phyloP scores from a whole-genome alignment of 2,329 filamentous ascomycete genomes.

The Corinectria fuckeliana region DNA sequence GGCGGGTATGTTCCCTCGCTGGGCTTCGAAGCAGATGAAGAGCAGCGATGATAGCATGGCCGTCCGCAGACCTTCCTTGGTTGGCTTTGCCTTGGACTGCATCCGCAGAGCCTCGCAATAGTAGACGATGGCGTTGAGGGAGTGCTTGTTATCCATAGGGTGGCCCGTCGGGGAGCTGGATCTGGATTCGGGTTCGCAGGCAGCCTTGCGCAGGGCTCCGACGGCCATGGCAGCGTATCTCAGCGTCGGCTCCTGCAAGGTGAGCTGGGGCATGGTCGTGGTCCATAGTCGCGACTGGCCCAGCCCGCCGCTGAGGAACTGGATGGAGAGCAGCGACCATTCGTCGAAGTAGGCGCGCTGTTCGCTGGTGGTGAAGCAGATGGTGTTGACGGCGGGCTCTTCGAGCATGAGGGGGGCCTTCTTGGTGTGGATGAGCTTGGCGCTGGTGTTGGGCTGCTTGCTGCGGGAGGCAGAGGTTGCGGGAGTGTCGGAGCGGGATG shows the following conservation, averaged over 20 bases:
- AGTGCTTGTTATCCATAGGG: slow-evolving; percentile 44
- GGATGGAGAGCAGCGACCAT: slow-evolving; percentile 45
- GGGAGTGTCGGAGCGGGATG: slow-evolving; percentile 9
- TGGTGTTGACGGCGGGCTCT: slow-evolving; percentile 44
- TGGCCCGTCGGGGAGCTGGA: slow-evolving; percentile 24
- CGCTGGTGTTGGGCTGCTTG: slow-evolving; percentile 27
- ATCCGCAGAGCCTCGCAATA: slow-evolving; percentile 51
- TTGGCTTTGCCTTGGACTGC: slow-evolving; percentile 46
- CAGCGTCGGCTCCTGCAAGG: slow-evolving; percentile 45
- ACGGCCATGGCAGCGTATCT: slow-evolving; percentile 50
- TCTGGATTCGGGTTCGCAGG: slow-evolving; percentile 36
- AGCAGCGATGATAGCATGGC: slow-evolving; percentile 48
- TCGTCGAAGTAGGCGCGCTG: slow-evolving; percentile 48
- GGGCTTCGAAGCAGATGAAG: slow-evolving; percentile 51
- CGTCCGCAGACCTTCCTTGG: slow-evolving; percentile 46
- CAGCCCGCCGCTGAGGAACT: slow-evolving; percentile 46
- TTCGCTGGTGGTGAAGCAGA: slow-evolving; percentile 44
- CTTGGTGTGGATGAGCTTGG: slow-evolving; percentile 42
- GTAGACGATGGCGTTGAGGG: slow-evolving; percentile 48
- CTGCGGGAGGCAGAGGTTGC: slow-evolving; percentile 15
- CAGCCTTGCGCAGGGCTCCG: slow-evolving; percentile 48
- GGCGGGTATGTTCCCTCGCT: slow-evolving; percentile 48
- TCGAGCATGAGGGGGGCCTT: slow-evolving; percentile 39
- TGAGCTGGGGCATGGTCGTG: slow-evolving; percentile 49
- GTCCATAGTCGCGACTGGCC: slow-evolving; percentile 47